Conservation (phyloP, 2,329 filamentous ascomycete species). For the Lachnellula subtilissima region DNA sequence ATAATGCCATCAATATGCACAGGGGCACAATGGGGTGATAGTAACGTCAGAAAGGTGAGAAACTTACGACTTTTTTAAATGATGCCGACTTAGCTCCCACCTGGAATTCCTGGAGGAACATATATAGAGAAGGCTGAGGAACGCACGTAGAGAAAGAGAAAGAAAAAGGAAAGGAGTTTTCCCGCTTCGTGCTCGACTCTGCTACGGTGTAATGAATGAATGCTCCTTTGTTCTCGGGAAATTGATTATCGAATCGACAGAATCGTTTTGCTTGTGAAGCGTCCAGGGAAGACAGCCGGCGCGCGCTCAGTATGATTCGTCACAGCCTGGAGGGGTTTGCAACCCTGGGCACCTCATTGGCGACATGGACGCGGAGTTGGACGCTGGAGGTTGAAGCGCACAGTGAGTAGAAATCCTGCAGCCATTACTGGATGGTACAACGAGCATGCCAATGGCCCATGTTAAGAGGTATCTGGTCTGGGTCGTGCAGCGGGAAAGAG, state of each 20-base stretch:
- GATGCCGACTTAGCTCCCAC: not conserved
- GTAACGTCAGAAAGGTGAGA: constrained; percentile 13
- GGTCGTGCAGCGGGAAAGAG: not conserved
- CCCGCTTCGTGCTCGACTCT: no score
- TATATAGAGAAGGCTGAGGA: constrained; percentile 1
- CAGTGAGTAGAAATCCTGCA: not conserved
- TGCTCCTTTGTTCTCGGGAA: not conserved
- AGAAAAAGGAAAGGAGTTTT: not conserved
- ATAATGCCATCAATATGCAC: no score
- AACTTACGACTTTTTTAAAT: constrained; percentile 14
- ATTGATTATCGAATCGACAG: not conserved
- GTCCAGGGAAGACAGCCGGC: not conserved
- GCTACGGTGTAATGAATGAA: not conserved
- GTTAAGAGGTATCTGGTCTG: not conserved
- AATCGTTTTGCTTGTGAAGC: not conserved
- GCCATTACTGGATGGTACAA: not conserved
- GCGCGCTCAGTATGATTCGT: constrained; percentile 14
- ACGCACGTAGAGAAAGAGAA: not conserved
- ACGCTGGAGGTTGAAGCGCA: not conserved
- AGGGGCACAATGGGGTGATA: constrained; percentile 13
- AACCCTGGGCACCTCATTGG: not conserved
- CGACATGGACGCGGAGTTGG: not conserved
- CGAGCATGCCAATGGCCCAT: not conserved
- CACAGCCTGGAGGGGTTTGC: constrained; percentile 7
- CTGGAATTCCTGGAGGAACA: not conserved